Evolutionary conservation across 2,329 filamentous ascomycete genomes (phyloP), one percentile per base, ranked within the genome.

Genomic region (Diaporthe sp.): DNA sequence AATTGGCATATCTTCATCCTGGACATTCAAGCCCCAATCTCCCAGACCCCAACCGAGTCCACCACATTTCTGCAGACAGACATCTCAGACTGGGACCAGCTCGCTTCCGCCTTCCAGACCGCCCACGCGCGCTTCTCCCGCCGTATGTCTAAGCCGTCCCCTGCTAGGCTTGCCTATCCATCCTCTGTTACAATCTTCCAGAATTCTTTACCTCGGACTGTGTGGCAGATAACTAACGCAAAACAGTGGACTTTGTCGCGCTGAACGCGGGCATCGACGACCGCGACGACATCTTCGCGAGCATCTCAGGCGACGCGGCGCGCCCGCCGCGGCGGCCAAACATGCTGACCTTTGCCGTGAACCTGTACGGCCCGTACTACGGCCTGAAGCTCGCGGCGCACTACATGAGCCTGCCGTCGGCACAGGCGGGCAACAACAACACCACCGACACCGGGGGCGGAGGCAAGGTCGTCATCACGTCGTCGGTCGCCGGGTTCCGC

Each of bases 1-100:
- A 74, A 79, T 2, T 73, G 71, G 71, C 71, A 73, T 25, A 58
- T 73, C 19, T 73, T 65, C 71, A 73, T 67, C 7, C n/a, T 73
- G 17, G 71, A 73, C 58, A 19, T 65, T 37, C 71, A 73, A 39
- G 57, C 34, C 13, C 58, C 71, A 9, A n/a, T 65, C n/a, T 39
- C 51, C n/a, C 17, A 25, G 13, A 15, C 42, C 10, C 71, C 42
- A 42, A 37, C 37, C 6, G 71, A 51, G 13, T 28, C 51, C 58
- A 55, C 46, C 58, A 73, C 71, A 7, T 73, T 73, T 46, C 31
- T 73, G 22, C 19, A 44, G 34, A 62, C 58, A 19, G 71, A 73
- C 58, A 28, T 73, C 44, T 73, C 71, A 15, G 37, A 73, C 31
- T 73, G 71, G 71, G 71, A 73, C 34, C 42, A 73, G 28, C 42